These are phyloP conservation scores for Acidomyces sp. DNA, from an alignment of 495 filamentous ascomycete species.

Conservation along the genomic window DNA sequence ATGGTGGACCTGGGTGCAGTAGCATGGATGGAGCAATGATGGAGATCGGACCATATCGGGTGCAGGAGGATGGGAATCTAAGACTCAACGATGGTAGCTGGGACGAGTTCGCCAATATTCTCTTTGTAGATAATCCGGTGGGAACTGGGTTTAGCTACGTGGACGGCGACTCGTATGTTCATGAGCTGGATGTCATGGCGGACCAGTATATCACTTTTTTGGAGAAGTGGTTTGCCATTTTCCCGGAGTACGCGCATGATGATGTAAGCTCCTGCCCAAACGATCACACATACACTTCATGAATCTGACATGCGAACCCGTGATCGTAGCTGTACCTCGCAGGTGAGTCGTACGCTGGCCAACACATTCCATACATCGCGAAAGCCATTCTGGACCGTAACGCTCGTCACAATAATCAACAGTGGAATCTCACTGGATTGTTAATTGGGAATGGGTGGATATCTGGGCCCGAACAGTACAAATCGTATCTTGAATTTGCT, in stretches of 20 bases:
- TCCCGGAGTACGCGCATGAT: slow-evolving; percentile 84
- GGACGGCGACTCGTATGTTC: slow-evolving; percentile 69
- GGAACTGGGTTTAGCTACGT: slow-evolving; percentile 95
- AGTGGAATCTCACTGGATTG: slow-evolving; percentile 76
- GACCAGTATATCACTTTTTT: slow-evolving; percentile 76
- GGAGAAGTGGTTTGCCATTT: slow-evolving; percentile 76
- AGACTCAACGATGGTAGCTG: slow-evolving; percentile 81
- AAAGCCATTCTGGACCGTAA: slow-evolving; percentile 79
- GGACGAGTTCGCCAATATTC: slow-evolving; percentile 92
- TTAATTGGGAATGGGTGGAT: slow-evolving; percentile 98
- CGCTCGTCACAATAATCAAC: slow-evolving; percentile 24
- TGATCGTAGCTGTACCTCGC: slow-evolving; percentile 67
- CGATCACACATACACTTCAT: too few relatives aligned
- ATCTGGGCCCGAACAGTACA: slow-evolving; percentile 76
- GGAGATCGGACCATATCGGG: slow-evolving; percentile 88
- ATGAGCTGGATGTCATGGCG: slow-evolving; percentile 80
- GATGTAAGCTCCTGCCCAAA: too few relatives aligned
- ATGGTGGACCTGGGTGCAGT: slow-evolving; percentile 91
- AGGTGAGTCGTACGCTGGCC: slow-evolving; percentile 92
- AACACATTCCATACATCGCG: slow-evolving; percentile 94
- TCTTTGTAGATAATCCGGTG: slow-evolving; percentile 95
- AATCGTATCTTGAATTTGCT: slow-evolving; percentile 67
- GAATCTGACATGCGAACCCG: too few relatives aligned
- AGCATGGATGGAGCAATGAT: slow-evolving; percentile 95
- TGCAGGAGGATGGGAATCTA: slow-evolving; percentile 63